Base-by-base conservation (phyloP, 345 rosid genomes). In the Pistacia integerrima region DNA sequence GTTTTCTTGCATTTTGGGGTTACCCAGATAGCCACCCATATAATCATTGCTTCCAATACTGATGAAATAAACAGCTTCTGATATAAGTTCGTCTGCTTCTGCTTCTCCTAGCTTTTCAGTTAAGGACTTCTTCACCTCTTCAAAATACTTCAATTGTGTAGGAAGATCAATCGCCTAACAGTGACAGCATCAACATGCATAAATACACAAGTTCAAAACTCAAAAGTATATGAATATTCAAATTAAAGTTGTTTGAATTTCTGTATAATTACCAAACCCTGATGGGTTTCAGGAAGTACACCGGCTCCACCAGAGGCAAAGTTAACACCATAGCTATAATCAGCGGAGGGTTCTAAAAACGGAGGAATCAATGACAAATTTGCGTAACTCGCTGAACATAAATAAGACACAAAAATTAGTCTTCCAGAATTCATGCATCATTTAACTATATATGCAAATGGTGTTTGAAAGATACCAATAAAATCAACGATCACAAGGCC, bases 221-320 rank as follows among this genome's bases (percentile, higher is more conserved):
- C 9, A 6, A 41, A 41, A 41, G 46, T 41, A 41, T 41, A 7
- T 41, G 9, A 7, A 41, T 41, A 5, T 41, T 41, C 46, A 41
- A 41, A 7, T 41, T 41, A 41, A 41, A 41, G 46, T 41, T 0
- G 8, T 7, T 7, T 6, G 6, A 8, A 41, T 8, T 41, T 41
- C 46, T 41, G 46, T 6, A 8, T 5, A 41, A 77, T 64, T 62
- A 88, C 90, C 82, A 66, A 2, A 4, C 87, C 92, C 54, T 74
- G 85, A 72, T 86, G 77, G 73, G 87, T 86, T 57, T 85, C 86
- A n/a, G 85, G 76, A 16, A 88, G 90, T 64, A 88, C 76, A 12
- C 90, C 92, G 9, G 76, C 90, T 8, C 90, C 88, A 12, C 87
- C 90, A 0, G 92, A 88, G 20, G 90, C 88, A 71, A 88, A 86